Percentiles rank a stretch among this genome's conserved stretches.
Conservation (phyloP, 176 grass and related monocot species). For the Phragmites australis region DNA sequence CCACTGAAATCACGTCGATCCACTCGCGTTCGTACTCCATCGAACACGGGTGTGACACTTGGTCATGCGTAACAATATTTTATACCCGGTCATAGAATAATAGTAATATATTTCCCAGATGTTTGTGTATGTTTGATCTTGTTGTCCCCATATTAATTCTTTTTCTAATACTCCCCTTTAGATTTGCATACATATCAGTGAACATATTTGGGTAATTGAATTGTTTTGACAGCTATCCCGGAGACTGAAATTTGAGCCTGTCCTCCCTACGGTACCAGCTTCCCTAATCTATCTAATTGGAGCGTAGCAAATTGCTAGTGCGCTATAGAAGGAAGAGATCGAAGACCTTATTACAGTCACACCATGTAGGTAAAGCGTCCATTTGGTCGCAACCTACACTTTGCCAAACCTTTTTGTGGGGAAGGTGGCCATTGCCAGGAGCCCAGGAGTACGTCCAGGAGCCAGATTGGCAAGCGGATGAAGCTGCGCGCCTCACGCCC, state of each 20-base stretch:
- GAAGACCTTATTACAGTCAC: neutral
- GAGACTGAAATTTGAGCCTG: neutral
- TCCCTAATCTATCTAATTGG: too few species aligned
- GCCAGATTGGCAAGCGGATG: too few species aligned
- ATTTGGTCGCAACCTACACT: neutral
- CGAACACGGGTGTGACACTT: too few species aligned
- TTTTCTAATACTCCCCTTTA: neutral
- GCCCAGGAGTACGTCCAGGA: too few species aligned
- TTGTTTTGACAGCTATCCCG: neutral
- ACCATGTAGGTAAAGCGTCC: neutral
- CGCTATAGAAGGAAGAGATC: too few species aligned
- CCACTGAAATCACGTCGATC: too few species aligned
- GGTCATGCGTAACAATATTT: too few species aligned
- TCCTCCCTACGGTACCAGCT: neutral
- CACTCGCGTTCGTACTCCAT: too few species aligned
- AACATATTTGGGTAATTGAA: neutral
- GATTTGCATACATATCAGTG: neutral
- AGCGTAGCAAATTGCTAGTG: too few species aligned
- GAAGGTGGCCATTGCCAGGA: too few species aligned
- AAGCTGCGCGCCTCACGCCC: too few species aligned
- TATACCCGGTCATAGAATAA: too few species aligned
- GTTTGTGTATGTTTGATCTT: constrained; percentile 34
- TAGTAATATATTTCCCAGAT: constrained; percentile 16
- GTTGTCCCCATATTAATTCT: neutral
- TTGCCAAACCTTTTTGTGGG: neutral